These are phyloP conservation scores for Trichosporon sp. DNA, from an alignment of 1,284 basidiomycete species.

Conservation along the genomic window DNA sequence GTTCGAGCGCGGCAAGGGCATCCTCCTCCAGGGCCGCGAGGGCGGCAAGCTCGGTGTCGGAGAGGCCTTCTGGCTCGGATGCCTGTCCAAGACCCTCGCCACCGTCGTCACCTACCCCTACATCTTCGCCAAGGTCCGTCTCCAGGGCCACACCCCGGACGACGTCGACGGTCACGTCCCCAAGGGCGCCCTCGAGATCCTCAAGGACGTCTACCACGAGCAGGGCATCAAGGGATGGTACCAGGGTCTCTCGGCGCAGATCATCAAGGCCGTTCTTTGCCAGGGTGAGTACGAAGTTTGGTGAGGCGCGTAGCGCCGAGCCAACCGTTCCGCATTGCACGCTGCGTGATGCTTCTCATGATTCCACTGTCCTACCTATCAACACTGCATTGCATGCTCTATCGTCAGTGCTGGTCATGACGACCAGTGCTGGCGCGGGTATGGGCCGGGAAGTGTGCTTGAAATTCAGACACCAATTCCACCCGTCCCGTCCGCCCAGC, in stretches of 20 bases:
- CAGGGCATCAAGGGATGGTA: conserved; percentile 91
- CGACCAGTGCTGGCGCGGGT: no score
- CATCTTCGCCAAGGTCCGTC: conserved; percentile 78
- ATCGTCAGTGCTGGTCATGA: not conserved
- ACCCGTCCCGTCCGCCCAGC: no score
- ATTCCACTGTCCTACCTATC: not conserved
- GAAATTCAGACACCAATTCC: not conserved
- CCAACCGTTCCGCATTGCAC: not conserved
- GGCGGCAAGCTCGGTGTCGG: conserved; percentile 61
- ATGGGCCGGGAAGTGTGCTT: not conserved
- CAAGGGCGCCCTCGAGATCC: conserved; percentile 58
- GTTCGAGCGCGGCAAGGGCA: conserved; percentile 83
- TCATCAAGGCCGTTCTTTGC: conserved; percentile 64
- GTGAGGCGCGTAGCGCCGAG: not conserved
- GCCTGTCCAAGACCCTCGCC: conserved; percentile 91
- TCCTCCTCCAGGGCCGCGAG: conserved; percentile 53
- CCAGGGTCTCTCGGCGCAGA: conserved; percentile 73
- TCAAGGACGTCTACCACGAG: conserved; percentile 71
- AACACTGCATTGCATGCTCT: no score
- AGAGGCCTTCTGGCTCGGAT: conserved; percentile 84
- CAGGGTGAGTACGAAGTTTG: conserved; percentile 54
- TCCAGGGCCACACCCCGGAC: conserved; percentile 69
- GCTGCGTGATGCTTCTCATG: not conserved
- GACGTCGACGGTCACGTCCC: conserved; percentile 47
- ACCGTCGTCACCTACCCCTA: conserved; percentile 73